A percentile compares a stretch with the other conserved stretches of the same genome.
Conservation (phyloP, 257 asterid species). For the Nicotiana knightiana region DNA sequence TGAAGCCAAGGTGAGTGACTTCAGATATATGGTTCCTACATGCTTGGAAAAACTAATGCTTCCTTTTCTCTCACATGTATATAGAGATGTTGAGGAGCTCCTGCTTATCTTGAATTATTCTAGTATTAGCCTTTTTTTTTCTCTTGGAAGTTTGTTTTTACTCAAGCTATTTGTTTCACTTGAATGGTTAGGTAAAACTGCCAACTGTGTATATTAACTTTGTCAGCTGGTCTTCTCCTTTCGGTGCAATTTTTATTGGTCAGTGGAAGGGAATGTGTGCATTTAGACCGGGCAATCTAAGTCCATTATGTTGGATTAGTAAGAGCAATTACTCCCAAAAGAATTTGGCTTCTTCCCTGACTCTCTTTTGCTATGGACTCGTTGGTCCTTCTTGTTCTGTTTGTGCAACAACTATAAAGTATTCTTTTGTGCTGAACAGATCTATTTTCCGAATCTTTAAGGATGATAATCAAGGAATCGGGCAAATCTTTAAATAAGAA, state of each 20-base stretch:
- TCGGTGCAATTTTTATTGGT: background rate
- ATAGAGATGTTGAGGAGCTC: background rate
- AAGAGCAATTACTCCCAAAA: background rate
- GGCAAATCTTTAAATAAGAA: background rate
- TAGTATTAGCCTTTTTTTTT: background rate
- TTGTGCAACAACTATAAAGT: background rate
- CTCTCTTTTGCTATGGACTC: background rate
- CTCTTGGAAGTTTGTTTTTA: background rate
- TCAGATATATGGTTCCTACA: background rate
- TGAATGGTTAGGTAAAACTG: background rate
- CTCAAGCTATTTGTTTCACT: background rate
- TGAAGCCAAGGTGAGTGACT: slow-evolving; percentile 59
- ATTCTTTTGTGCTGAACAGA: background rate
- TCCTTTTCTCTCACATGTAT: background rate
- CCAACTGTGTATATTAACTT: background rate
- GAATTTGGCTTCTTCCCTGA: background rate
- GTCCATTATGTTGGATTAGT: background rate
- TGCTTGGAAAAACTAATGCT: background rate
- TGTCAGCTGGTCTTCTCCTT: background rate
- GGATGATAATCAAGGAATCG: background rate
- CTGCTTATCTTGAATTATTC: background rate
- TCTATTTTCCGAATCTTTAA: background rate
- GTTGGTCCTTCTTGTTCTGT: background rate
- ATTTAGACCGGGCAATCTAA: background rate
- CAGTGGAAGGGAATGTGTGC: background rate